phyloP scores from a whole-genome alignment of 108 stramenopile species.

The Schizochytrium sp. region DNA sequence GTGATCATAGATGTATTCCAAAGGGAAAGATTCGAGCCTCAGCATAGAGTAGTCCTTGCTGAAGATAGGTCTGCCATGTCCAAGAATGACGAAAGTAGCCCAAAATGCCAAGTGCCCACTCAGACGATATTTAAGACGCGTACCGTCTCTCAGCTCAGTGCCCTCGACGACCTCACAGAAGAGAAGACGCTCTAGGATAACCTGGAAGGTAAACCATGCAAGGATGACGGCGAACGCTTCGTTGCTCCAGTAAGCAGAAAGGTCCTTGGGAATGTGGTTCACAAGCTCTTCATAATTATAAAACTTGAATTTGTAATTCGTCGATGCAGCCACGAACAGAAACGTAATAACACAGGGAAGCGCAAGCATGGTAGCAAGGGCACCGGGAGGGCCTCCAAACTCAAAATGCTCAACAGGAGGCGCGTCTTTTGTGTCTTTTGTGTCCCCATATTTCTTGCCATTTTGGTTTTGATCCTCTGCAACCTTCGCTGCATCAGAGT shows the following conservation, averaged over 20 bases:
- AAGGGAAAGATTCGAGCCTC: neutral
- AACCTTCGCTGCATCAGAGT: too few species aligned
- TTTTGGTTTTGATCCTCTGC: too few species aligned
- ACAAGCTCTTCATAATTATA: conserved; percentile 47
- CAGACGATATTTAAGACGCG: conserved; percentile 84
- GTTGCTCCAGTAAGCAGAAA: conserved; percentile 73
- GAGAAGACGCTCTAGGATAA: conserved; percentile 84
- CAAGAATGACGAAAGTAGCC: conserved; percentile 81
- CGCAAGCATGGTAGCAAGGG: conserved; percentile 76
- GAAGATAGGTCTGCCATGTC: conserved; percentile 37
- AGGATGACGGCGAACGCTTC: conserved; percentile 70
- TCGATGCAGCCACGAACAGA: conserved; percentile 71
- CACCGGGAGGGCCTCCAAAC: conserved; percentile 94
- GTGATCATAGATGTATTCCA: conserved; percentile 56
- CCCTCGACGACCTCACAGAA: conserved; percentile 86
- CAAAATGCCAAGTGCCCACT: conserved; percentile 95
- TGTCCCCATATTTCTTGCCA: too few species aligned
- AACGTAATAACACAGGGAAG: conserved; percentile 86
- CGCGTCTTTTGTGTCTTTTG: too few species aligned
- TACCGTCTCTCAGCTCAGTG: conserved; percentile 69
- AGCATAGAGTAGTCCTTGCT: neutral
- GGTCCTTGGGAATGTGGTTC: conserved; percentile 51
- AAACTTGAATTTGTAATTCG: conserved; percentile 64
- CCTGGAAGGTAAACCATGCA: conserved; percentile 87
- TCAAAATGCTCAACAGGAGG: conserved; percentile 76